A percentile compares a stretch with the other conserved stretches of the same genome.
Evolutionary conservation across 2,329 filamentous ascomycete genomes (phyloP).

Genomic region (Trichophyton simii): DNA sequence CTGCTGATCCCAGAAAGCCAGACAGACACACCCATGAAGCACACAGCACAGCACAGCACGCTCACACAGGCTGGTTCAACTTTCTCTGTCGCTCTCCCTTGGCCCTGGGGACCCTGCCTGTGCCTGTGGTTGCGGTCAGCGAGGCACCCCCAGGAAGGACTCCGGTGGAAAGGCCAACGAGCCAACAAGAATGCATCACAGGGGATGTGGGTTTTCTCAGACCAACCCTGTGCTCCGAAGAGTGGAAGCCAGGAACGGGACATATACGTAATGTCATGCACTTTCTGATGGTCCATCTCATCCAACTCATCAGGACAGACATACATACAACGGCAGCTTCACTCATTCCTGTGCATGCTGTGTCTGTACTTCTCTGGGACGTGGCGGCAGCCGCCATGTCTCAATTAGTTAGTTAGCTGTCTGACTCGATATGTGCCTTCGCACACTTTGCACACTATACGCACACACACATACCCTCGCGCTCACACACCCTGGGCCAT

Average conservation of each 20-base stretch:
- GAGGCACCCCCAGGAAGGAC: background rate
- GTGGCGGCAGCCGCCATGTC: background rate
- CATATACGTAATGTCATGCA: slow-evolving; percentile 2
- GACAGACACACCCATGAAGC: background rate
- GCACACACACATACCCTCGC: background rate
- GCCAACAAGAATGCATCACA: background rate
- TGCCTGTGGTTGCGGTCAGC: slow-evolving; percentile 3
- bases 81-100: background rate
- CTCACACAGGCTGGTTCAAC: background rate
- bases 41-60: background rate
- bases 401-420: background rate
- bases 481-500: background rate
- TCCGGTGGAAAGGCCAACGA: background rate
- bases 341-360: background rate
- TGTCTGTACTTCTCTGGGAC: background rate
- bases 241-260: background rate
- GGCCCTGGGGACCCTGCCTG: background rate
- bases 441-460: background rate
- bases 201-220: background rate
- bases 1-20: background rate
- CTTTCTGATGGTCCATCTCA: background rate
- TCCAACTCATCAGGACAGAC: too few relatives aligned
- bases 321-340: background rate
- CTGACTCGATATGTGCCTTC: background rate
- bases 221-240: slow-evolving; percentile 1